Evolutionary conservation across 1,284 basidiomycete species (phyloP).

Genomic region (Agaricales sp.): DNA sequence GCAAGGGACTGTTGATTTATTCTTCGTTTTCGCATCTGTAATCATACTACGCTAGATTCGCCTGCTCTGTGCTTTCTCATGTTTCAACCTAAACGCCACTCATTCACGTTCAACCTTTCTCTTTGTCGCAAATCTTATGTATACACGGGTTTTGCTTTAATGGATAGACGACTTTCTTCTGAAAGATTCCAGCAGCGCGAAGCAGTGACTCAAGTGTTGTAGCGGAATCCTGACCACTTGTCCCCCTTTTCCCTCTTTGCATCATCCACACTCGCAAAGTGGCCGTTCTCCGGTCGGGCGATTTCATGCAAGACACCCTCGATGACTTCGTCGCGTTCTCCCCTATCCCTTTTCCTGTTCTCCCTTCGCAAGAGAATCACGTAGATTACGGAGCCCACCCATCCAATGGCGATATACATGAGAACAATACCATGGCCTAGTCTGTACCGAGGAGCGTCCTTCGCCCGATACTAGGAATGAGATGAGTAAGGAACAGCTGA

Average conservation of each 20-base stretch:
- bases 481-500: too few species aligned
- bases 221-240: slow-evolving; percentile 49
- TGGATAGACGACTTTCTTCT: not conserved
- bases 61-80: too few species aligned
- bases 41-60: too few species aligned
- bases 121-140: not conserved
- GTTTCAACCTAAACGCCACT: not conserved
- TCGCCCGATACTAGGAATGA: slow-evolving; percentile 43
- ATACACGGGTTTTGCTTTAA: not conserved
- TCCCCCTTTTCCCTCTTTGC: slow-evolving; percentile 50
- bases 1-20: not conserved
- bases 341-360: slow-evolving; percentile 51
- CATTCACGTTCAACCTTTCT: slow-evolving; percentile 11
- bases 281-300: slow-evolving; percentile 26
- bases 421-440: slow-evolving; percentile 60
- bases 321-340: slow-evolving; percentile 61
- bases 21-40: too few species aligned
- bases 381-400: slow-evolving; percentile 31
- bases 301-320: slow-evolving; percentile 19
- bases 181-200: not conserved
- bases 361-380: slow-evolving; percentile 39
- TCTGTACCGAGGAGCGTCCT: slow-evolving; percentile 59
- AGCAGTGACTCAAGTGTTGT: slow-evolving; percentile 17
- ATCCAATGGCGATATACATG: slow-evolving; percentile 59
- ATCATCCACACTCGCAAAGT: slow-evolving; percentile 35